Evolutionary conservation across 441 rosid species (phyloP), one percentile per base, ranked within the genome.

Genomic region (Bocquillonia castaneifolia): DNA sequence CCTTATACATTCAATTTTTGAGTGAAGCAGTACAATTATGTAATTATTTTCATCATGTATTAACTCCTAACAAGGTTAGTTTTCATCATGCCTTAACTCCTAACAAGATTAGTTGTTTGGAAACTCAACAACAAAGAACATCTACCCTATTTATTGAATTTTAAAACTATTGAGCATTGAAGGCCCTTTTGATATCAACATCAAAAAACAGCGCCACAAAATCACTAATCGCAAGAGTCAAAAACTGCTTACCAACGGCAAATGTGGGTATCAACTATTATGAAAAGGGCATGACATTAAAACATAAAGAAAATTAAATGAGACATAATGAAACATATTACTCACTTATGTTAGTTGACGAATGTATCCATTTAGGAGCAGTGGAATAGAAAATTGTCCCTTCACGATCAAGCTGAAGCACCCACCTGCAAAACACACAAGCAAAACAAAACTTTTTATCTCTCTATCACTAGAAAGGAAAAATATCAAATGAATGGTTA

Each of bases 371-470:
- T 77, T 74, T 70, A 23, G 99, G 99, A 34, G 96, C 92, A 31
- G 99, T 92, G 55, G 97, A 85, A 79, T 92, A 92, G 78, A 85
- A 86, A 59, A 94, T 76, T 53, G 87, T 86, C 70, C 99, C 98
- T 80, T 90, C 89, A 39, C 42, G 69, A 78, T 92, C 97, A 74
- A 94, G 97, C 84, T 94, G 99, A 76, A 94, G 93, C 52, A 77
- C 71, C 99, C 99, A 94, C 98, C 97, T 94, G 79, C 69, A n/a
- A n/a, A n/a, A n/a, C n/a, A n/a, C n/a, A 84, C 51, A 65, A 29
- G 60, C 29, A 76, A 31, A 59, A 42, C 48, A 1, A 58, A 31
- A 48, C 9, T 25, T 18, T n/a, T 29, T 17, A 54, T 39, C 37
- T 10, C 15, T n/a, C 47, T 1, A 55, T 22, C 60, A 5, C 48